Base-by-base conservation (phyloP, 306 rosid genomes). In the Quercus robur region DNA sequence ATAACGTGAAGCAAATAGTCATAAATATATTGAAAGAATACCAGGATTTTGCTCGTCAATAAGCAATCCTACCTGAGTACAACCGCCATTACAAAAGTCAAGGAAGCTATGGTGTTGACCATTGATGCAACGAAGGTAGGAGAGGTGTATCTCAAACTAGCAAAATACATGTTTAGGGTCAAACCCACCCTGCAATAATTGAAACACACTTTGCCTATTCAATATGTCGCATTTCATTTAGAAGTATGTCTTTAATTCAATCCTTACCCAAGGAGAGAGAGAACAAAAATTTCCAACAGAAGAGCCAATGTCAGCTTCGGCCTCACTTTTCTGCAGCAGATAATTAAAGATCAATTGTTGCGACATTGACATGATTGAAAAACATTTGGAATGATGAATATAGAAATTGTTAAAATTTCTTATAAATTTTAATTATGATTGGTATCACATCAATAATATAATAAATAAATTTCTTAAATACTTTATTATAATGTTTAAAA, bases 31-130 rank as follows among this genome's bases (percentile, higher is more conserved):
- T 58, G 18, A 23, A 51, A 26, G 14, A 74, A 51, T 35, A 33
- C 20, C 70, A 28, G 74, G 46, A 56, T 59, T 25, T 59, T 31
- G 23, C 7, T 17, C 18, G 21, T 59, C 1, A 74, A 64, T 35
- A 75, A 49, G 52, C 26, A 13, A 56, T 25, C 77, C 59, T 73
- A 90, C 98, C 94, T 90, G 74, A 93, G 70, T 49, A 31, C 63
- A 49, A 91, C 81, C 4, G 99, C 99, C 67, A 93, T 93, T n/a
- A 89, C 51, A 70, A 93, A 95, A 35, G 97, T 95, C 12, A 95
- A 67, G 71, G 94, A 74, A 84, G 95, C 85, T 76, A 91, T 82
- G 55, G 93, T 88, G 90, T 95, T 95, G 76, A 87, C 26, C 83
- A 87, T 61, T 61, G 97, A 89, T 56, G 95, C 81, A 58, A 91